phyloP scores from a whole-genome alignment of 192 early-diverging fungal species.

The Hyaloraphidium curvatum region DNA sequence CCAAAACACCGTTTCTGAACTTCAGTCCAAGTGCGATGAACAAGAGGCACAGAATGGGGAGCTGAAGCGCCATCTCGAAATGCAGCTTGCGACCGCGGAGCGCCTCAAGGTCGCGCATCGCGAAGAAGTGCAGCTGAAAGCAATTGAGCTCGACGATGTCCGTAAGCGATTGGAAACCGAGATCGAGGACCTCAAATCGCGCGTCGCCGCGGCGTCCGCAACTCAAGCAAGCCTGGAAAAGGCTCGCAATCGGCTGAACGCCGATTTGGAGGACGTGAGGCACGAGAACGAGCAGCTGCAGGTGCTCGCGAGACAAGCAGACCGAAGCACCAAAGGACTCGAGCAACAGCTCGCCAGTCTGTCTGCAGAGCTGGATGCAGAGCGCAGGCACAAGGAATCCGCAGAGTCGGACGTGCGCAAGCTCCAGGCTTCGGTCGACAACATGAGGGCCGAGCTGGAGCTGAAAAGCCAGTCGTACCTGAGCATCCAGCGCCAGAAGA shows the following conservation, averaged over 20 bases:
- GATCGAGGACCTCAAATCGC: neutral
- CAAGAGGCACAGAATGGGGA: neutral
- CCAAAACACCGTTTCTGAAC: neutral
- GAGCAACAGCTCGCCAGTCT: slow-evolving; percentile 30
- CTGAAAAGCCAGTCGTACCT: slow-evolving; percentile 28
- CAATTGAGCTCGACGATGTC: neutral
- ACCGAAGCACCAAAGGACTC: slow-evolving; percentile 33
- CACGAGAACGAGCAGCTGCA: slow-evolving; percentile 60
- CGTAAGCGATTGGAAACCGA: neutral
- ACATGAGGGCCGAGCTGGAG: slow-evolving; percentile 35
- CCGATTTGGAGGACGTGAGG: slow-evolving; percentile 57
- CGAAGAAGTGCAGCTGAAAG: neutral
- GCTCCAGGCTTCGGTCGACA: slow-evolving; percentile 33
- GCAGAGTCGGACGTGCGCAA: slow-evolving; percentile 38
- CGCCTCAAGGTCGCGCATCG: neutral
- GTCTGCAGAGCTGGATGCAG: slow-evolving; percentile 33
- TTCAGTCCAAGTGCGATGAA: neutral
- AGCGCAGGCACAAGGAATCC: slow-evolving; percentile 32
- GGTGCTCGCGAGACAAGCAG: slow-evolving; percentile 39
- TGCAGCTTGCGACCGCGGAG: neutral
- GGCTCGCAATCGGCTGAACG: slow-evolving; percentile 35
- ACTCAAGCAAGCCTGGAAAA: slow-evolving; percentile 37
- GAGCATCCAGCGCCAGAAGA: slow-evolving; percentile 36
- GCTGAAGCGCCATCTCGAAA: neutral
- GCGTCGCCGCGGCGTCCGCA: neutral